Percentiles rank a stretch among this genome's conserved stretches.
These are phyloP conservation scores for Colletotrichum limetticola DNA, from an alignment of 2,329 filamentous ascomycete species.

Conservation along the genomic window DNA sequence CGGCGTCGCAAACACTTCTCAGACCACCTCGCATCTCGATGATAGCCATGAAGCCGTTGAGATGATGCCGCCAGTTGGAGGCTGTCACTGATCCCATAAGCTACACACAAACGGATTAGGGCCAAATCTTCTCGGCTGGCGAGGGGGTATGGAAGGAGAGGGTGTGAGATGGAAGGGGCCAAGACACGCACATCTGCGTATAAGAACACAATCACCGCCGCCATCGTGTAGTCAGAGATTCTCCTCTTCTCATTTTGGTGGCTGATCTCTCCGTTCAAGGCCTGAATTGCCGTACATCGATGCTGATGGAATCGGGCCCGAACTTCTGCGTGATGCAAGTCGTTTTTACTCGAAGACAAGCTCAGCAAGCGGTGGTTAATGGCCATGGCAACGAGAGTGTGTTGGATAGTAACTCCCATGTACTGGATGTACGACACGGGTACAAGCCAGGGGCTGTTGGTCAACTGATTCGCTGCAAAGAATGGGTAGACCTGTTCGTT, in stretches of 20 bases:
- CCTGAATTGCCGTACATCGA: slow-evolving; percentile 44
- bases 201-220: slow-evolving; percentile 20
- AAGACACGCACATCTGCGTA: slow-evolving; percentile 15
- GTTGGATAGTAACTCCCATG: background rate
- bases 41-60: slow-evolving; percentile 38
- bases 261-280: slow-evolving; percentile 42
- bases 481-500: slow-evolving; percentile 20
- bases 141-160: fast-evolving
- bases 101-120: background rate
- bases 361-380: slow-evolving; percentile 47
- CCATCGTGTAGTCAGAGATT: background rate
- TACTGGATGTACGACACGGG: slow-evolving; percentile 1
- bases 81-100: slow-evolving; percentile 43
- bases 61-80: slow-evolving; percentile 47
- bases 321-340: slow-evolving; percentile 36
- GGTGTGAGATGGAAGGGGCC: background rate
- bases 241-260: slow-evolving; percentile 31
- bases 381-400: slow-evolving; percentile 43
- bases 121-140: background rate
- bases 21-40: slow-evolving; percentile 31
- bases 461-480: slow-evolving; percentile 9
- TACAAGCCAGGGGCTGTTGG: slow-evolving; percentile 20
- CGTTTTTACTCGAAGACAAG: slow-evolving; percentile 11
- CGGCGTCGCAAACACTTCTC: background rate
- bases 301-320: slow-evolving; percentile 42